These are phyloP conservation scores for Tuctoria greenei DNA, from an alignment of 176 grass and related monocot species.

Conservation along the genomic window DNA sequence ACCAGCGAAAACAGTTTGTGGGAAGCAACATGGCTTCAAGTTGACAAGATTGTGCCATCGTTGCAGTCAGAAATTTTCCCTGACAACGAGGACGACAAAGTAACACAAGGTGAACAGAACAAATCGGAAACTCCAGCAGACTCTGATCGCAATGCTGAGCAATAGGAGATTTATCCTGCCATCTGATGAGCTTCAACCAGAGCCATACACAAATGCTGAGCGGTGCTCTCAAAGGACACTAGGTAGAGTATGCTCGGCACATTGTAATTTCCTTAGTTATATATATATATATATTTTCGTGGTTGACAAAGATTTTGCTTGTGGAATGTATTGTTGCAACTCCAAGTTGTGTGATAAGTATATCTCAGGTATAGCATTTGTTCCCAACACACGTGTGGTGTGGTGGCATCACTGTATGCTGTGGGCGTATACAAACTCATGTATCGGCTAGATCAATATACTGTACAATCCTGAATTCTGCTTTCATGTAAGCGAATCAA, in stretches of 20 bases:
- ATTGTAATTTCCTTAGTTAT: constrained; percentile 40
- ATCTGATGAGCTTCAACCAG: neutral
- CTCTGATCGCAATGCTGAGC: constrained; percentile 22
- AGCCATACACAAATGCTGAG: constrained; percentile 34
- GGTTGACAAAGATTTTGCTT: constrained; percentile 37
- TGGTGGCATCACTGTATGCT: neutral
- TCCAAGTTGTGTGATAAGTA: constrained; percentile 55
- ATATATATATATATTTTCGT: constrained; percentile 35
- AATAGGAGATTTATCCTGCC: constrained; percentile 28
- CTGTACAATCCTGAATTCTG: neutral
- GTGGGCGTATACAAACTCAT: neutral
- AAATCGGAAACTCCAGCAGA: constrained; percentile 29
- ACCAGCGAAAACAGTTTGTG: constrained; percentile 58
- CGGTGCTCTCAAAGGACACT: constrained; percentile 5
- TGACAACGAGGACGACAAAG: constrained; percentile 34
- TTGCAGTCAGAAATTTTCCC: constrained; percentile 73
- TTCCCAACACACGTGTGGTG: neutral
- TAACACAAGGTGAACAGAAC: constrained; percentile 33
- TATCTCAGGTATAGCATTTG: constrained; percentile 27
- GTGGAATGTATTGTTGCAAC: constrained; percentile 39
- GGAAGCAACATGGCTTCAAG: constrained; percentile 79
- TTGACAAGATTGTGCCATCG: constrained; percentile 62
- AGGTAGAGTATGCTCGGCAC: constrained; percentile 40
- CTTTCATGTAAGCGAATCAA: neutral
- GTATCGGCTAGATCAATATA: neutral